A percentile compares a stretch with the other conserved stretches of the same genome.
Conservation (phyloP, 306 rosid species). For the Gillenia trifoliata region DNA sequence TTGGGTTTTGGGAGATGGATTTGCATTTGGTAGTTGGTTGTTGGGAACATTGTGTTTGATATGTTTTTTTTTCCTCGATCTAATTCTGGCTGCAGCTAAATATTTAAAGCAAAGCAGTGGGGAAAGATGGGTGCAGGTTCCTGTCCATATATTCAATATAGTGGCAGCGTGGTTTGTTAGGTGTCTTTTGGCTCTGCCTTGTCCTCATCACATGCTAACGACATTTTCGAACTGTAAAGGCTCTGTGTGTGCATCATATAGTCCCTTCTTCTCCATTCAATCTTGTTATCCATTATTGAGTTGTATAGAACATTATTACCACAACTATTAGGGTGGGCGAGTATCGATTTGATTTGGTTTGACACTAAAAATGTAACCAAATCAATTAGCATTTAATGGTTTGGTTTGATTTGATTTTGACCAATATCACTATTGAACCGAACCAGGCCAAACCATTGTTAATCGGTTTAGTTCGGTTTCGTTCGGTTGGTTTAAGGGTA, state of each 20-base stretch:
- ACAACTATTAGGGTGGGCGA: too few species aligned
- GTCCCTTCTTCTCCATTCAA: too few species aligned
- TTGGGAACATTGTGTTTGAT: neutral
- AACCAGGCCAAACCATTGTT: too few species aligned
- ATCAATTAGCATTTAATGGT: too few species aligned
- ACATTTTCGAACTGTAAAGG: neutral
- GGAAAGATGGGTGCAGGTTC: conserved; percentile 14
- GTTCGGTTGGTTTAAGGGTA: too few species aligned
- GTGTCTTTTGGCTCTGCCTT: conserved; percentile 4
- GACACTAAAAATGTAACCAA: too few species aligned
- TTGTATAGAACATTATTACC: too few species aligned
- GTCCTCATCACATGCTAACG: neutral
- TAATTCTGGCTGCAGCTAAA: neutral
- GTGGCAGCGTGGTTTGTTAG: neutral
- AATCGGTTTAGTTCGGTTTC: too few species aligned
- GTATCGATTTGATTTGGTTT: too few species aligned
- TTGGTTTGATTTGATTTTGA: too few species aligned
- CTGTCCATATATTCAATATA: conserved; percentile 17
- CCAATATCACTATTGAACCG: too few species aligned
- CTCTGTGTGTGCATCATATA: neutral
- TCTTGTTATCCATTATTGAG: too few species aligned
- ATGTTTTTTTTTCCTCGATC: neutral
- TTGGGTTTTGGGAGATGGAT: neutral
- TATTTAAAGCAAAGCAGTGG: conserved; percentile 6
- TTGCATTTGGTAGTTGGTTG: neutral